A percentile compares a stretch with the other conserved stretches of the same genome.
Evolutionary conservation across 2,329 filamentous ascomycete species (phyloP).

Genomic region (Emergomyces pasteurianus): DNA sequence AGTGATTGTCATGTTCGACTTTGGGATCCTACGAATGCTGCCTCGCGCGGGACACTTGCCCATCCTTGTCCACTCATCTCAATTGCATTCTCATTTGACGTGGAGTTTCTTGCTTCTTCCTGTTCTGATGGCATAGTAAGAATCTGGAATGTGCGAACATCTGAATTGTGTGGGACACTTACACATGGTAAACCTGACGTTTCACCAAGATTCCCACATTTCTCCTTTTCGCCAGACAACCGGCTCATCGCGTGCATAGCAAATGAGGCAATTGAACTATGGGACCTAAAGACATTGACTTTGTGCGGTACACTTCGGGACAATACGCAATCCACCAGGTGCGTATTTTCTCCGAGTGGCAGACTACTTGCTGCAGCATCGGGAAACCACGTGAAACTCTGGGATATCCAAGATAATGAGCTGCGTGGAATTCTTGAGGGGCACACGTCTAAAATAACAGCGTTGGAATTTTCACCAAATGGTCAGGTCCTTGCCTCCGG

Average conservation of each 20-base stretch:
- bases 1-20: background rate
- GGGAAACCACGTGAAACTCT: background rate
- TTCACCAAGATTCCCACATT: background rate
- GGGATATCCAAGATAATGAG: background rate
- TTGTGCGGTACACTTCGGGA: background rate
- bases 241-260: background rate
- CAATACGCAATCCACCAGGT: background rate
- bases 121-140: background rate
- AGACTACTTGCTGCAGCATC: background rate
- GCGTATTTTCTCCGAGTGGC: background rate
- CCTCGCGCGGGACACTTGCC: background rate
- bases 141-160: constrained; percentile 5
- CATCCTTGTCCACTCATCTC: too few relatives aligned
- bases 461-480: constrained; percentile 3
- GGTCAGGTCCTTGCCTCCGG: constrained; percentile 4
- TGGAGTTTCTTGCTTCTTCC: too few relatives aligned
- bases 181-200: background rate
- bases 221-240: background rate
- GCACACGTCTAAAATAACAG: background rate
- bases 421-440: background rate
- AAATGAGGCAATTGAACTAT: background rate
- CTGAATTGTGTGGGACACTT: background rate
- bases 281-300: background rate
- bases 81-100: constrained; percentile 3
- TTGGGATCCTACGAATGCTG: constrained; percentile 1